Evolutionary conservation across 371 early-diverging fungal species (phyloP).

Genomic region (Rhizopus arrhizus): DNA sequence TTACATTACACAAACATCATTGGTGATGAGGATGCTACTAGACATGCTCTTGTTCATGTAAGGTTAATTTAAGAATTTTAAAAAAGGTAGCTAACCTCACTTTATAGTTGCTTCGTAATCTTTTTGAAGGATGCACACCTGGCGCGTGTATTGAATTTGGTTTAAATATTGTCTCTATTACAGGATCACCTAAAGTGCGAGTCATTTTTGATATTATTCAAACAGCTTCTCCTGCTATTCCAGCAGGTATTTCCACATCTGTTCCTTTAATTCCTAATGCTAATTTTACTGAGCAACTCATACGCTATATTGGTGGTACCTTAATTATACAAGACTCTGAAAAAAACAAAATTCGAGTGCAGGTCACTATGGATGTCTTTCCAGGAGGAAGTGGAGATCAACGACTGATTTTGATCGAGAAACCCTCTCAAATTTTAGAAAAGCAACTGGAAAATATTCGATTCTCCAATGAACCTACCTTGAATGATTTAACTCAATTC

Average conservation of each 20-base stretch:
- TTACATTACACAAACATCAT: conserved; percentile 58
- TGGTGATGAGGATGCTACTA: conserved; percentile 60
- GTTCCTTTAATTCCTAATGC: conserved; percentile 44
- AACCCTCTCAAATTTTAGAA: conserved; percentile 28
- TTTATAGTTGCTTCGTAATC: conserved; percentile 56
- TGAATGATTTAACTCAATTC: conserved; percentile 47
- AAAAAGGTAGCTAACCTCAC: not conserved
- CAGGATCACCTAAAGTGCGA: conserved; percentile 30
- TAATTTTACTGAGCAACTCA: conserved; percentile 52
- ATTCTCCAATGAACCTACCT: conserved; percentile 57
- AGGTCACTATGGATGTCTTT: conserved; percentile 43
- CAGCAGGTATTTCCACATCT: conserved; percentile 29
- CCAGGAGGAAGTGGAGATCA: conserved; percentile 30
- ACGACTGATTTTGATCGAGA: conserved; percentile 23
- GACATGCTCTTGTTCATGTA: conserved; percentile 63
- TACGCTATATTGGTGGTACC: conserved; percentile 52
- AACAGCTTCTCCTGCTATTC: conserved; percentile 46
- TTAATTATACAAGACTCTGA: conserved; percentile 47
- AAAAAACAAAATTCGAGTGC: conserved; percentile 36
- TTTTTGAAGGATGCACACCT: conserved; percentile 59
- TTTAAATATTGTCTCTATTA: conserved; percentile 34
- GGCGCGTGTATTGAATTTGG: conserved; percentile 70
- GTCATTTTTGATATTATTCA: conserved; percentile 60
- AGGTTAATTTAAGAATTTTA: conserved; percentile 12
- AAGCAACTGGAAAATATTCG: conserved; percentile 28